A percentile compares a stretch with the other conserved stretches of the same genome.
phyloP scores from a whole-genome alignment of 2,329 filamentous ascomycete species.

The Waltergamsia citrina region DNA sequence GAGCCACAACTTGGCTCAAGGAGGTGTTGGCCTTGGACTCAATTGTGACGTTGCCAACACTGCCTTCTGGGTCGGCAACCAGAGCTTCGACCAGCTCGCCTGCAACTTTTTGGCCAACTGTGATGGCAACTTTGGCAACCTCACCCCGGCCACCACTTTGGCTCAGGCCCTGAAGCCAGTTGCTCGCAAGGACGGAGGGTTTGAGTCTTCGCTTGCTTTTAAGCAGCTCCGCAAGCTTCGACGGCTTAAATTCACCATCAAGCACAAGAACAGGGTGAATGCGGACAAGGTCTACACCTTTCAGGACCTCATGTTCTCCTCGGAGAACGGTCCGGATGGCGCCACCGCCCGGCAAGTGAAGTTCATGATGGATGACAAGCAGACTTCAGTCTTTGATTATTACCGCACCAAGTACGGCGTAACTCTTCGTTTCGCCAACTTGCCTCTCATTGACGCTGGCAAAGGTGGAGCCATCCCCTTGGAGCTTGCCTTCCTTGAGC shows the following conservation, averaged over 20 bases:
- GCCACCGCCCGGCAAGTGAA: constrained; percentile 39
- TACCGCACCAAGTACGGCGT: constrained; percentile 46
- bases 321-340: constrained; percentile 32
- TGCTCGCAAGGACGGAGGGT: constrained; percentile 11
- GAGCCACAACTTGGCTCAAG: constrained; percentile 41
- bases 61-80: constrained; percentile 62
- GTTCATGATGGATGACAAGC: constrained; percentile 42
- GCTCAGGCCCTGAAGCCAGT: constrained; percentile 24
- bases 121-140: constrained; percentile 16
- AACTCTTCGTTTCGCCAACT: constrained; percentile 30
- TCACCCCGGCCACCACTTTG: constrained; percentile 14
- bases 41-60: constrained; percentile 91
- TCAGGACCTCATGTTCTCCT: constrained; percentile 37
- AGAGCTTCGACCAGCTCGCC: constrained; percentile 26
- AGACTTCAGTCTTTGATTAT: constrained; percentile 41
- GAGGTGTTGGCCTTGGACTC: constrained; percentile 58
- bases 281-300: constrained; percentile 42
- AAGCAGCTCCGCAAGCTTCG: constrained; percentile 42
- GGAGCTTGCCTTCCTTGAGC: constrained; percentile 44
- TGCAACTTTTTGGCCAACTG: constrained; percentile 21
- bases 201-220: constrained; percentile 39
- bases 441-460: constrained; percentile 50
- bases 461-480: constrained; percentile 49
- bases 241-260: constrained; percentile 46
- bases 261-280: constrained; percentile 34